Conservation (phyloP, 164 flowering plant species). For the Magnolia changhungtana region DNA sequence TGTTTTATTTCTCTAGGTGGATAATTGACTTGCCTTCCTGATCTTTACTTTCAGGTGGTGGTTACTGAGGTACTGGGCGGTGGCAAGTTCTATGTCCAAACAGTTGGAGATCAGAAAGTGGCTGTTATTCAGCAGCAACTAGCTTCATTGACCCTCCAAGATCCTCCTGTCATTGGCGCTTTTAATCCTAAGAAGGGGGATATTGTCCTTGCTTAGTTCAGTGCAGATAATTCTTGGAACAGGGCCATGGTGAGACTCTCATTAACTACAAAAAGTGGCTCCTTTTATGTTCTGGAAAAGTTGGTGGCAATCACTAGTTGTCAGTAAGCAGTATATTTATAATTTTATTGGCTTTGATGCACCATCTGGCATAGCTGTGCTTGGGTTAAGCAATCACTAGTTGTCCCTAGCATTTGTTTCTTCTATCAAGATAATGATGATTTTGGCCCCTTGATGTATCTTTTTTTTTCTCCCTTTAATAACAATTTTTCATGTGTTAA, state of each 20-base stretch:
- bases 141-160: constrained; percentile 68
- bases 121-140: constrained; percentile 78
- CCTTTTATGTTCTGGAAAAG: not conserved
- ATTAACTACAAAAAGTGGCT: not conserved
- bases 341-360: too few species aligned
- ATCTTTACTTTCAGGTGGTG: constrained; percentile 44
- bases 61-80: constrained; percentile 94
- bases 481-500: not conserved
- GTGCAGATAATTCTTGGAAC: constrained; percentile 90
- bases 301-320: not conserved
- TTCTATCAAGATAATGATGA: too few species aligned
- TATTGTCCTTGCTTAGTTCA: constrained; percentile 82
- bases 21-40: not conserved
- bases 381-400: too few species aligned
- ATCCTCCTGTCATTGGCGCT: constrained; percentile 78
- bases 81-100: constrained; percentile 86
- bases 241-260: constrained; percentile 72
- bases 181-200: constrained; percentile 97
- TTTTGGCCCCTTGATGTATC: not conserved
- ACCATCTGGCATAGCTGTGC: too few species aligned
- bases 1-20: not conserved
- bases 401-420: too few species aligned
- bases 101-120: constrained; percentile 69
- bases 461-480: too few species aligned
- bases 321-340: too few species aligned